phyloP scores from a whole-genome alignment of 139 green algal genomes.

The Chlamydomonas schloesseri region DNA sequence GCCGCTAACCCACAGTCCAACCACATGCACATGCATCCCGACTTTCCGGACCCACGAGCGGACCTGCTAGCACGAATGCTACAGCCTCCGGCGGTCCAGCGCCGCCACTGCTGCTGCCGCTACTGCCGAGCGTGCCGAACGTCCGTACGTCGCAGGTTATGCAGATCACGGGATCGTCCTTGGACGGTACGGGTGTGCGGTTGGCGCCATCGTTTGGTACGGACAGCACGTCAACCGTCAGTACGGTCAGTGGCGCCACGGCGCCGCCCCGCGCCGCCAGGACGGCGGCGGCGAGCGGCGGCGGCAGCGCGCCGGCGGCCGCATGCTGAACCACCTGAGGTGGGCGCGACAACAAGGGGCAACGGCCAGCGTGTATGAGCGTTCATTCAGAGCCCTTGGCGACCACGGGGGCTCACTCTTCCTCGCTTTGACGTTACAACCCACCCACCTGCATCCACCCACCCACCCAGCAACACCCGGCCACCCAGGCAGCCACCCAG shows the following conservation, averaged over 20 bases:
- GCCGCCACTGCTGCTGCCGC: too few species aligned
- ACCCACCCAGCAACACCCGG: too few species aligned
- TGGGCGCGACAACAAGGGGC: neutral
- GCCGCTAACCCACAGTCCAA: too few species aligned
- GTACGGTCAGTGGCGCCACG: constrained; percentile 67
- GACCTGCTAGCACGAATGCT: too few species aligned
- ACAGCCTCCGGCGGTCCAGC: too few species aligned
- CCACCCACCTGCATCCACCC: neutral
- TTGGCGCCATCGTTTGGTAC: constrained; percentile 61
- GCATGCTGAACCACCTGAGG: neutral
- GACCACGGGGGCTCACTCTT: too few species aligned
- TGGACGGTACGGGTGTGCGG: constrained; percentile 10
- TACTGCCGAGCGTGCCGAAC: neutral
- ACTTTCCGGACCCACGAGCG: too few species aligned
- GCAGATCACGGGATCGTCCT: constrained; percentile 72
- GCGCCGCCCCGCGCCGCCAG: constrained; percentile 48
- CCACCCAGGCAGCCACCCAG: too few species aligned
- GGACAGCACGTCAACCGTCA: constrained; percentile 72
- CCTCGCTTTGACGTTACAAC: too few species aligned
- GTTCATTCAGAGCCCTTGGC: too few species aligned
- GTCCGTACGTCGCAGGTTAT: constrained; percentile 63
- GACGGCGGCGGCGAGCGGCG: neutral
- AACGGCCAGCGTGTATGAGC: neutral
- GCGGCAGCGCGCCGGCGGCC: neutral
- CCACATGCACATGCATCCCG: too few species aligned